phyloP scores from a whole-genome alignment of 331 rosid genomes.

The Phaseolus coccineus region DNA sequence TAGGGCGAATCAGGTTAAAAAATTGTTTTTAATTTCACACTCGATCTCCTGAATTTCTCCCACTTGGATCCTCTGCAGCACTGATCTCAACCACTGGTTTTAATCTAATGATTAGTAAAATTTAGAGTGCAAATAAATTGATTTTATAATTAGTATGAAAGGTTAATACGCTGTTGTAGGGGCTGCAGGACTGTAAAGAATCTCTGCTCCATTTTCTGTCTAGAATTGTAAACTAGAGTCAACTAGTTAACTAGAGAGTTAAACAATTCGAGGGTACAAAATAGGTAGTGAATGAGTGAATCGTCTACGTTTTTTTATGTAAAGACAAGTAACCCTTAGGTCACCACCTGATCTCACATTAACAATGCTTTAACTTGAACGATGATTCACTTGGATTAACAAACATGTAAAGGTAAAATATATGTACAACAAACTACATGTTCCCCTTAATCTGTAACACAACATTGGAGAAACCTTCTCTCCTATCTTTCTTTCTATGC shows the following conservation, averaged over 20 bases:
- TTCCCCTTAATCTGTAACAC: slow-evolving; percentile 48
- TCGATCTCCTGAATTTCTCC: not conserved
- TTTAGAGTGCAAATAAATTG: too few relatives aligned
- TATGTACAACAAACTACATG: slow-evolving; percentile 48
- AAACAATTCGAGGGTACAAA: not conserved
- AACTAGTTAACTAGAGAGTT: not conserved
- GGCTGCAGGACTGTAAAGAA: too few relatives aligned
- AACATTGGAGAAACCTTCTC: slow-evolving; percentile 46
- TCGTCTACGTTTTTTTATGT: not conserved
- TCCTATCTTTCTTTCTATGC: slow-evolving; percentile 43
- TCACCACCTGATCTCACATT: slow-evolving; percentile 39
- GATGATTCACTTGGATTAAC: slow-evolving; percentile 45
- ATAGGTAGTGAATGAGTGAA: slow-evolving; percentile 27
- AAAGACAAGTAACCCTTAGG: slow-evolving; percentile 27
- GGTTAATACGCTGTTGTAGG: too few relatives aligned
- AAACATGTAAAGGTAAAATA: slow-evolving; percentile 36
- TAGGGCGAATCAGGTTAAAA: not conserved
- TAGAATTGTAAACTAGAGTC: not conserved
- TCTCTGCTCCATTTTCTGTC: too few relatives aligned
- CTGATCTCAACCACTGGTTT: too few relatives aligned
- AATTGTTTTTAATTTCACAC: not conserved
- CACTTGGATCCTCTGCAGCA: too few relatives aligned
- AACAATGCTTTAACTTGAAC: slow-evolving; percentile 42
- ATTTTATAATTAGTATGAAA: too few relatives aligned
- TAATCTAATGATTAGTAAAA: too few relatives aligned